Conservation (phyloP, 176 grass and related monocot genomes). For the Secale cereale region DNA sequence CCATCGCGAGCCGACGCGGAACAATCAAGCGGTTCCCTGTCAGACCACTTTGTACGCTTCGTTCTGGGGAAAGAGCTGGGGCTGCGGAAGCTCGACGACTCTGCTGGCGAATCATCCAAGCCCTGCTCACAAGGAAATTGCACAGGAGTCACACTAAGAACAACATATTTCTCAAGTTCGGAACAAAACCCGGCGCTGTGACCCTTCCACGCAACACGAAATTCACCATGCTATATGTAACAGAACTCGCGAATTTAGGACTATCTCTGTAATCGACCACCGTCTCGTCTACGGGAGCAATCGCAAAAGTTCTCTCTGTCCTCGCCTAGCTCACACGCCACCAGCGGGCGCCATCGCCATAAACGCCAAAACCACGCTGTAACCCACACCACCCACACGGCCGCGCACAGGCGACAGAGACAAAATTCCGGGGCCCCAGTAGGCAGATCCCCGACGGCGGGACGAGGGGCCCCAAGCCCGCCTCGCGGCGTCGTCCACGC, state of each 20-base stretch:
- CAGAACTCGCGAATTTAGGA: not conserved
- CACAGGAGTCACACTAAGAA: not conserved
- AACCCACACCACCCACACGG: not conserved
- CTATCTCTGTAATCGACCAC: too few species aligned
- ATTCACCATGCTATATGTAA: not conserved
- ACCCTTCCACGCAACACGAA: not conserved
- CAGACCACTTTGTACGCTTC: not conserved
- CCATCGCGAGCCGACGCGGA: not conserved
- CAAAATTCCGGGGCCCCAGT: not conserved
- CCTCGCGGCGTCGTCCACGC: too few species aligned
- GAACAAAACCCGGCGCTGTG: not conserved
- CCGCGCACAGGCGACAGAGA: not conserved
- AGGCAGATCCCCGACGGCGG: not conserved
- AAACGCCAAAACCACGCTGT: not conserved
- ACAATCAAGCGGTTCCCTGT: not conserved
- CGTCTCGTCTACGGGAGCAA: not conserved
- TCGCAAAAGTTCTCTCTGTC: not conserved
- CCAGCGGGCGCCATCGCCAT: too few species aligned
- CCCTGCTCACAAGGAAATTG: constrained; percentile 1
- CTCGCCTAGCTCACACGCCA: not conserved
- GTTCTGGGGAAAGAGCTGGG: not conserved
- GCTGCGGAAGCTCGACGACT: too few species aligned
- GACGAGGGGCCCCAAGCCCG: not conserved
- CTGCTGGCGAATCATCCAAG: not conserved
- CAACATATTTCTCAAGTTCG: not conserved